A percentile compares a stretch with the other conserved stretches of the same genome.
Conservation (phyloP, 176 grass and related monocot genomes). For the Hyparrhenia diplandra region DNA sequence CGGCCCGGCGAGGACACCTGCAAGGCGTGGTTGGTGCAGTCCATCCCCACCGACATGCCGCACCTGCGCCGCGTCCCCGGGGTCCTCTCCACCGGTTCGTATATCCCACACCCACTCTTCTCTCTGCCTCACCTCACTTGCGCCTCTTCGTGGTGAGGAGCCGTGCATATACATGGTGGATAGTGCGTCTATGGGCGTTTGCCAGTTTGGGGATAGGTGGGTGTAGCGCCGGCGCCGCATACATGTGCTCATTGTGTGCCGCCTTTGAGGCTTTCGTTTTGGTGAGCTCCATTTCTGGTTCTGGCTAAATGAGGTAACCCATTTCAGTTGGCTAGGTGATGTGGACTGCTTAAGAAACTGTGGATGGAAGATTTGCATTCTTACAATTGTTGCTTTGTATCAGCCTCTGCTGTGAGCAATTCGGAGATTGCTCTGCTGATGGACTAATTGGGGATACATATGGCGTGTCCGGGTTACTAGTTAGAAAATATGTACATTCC, state of each 20-base stretch:
- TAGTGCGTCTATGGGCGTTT: neutral
- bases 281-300: neutral
- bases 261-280: neutral
- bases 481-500: neutral
- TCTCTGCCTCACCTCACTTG: neutral
- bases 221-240: neutral
- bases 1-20: conserved; percentile 10
- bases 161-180: neutral
- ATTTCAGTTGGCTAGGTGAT: neutral
- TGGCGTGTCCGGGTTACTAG: neutral
- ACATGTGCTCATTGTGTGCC: neutral
- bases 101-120: neutral
- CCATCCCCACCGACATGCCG: conserved; percentile 96
- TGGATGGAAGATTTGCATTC: neutral
- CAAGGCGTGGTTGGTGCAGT: conserved; percentile 94
- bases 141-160: neutral
- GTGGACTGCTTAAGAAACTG: neutral
- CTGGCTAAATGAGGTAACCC: neutral
- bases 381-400: neutral
- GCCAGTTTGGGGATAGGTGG: neutral
- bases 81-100: conserved; percentile 73
- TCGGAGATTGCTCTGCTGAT: neutral
- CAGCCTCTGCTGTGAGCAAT: neutral
- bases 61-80: conserved; percentile 68
- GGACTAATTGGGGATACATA: neutral